Conservation (phyloP, 1,284 basidiomycete genomes). For the Microbotryomycetes sp. region DNA sequence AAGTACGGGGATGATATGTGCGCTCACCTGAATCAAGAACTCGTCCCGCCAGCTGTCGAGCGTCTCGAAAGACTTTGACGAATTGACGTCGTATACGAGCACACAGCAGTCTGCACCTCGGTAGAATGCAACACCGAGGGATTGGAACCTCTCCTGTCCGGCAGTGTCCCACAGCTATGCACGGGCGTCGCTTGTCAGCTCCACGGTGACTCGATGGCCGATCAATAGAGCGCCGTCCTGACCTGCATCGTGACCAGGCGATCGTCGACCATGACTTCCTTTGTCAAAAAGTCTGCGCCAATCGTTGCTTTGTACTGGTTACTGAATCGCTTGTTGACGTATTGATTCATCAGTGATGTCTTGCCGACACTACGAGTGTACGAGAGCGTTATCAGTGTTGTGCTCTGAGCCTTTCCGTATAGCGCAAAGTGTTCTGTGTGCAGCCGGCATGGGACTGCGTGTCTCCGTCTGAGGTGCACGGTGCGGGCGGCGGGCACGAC, state of each 20-base stretch:
- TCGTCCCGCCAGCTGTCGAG: slow-evolving; percentile 96
- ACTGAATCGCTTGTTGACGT: slow-evolving; percentile 99
- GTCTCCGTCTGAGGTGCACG: not conserved
- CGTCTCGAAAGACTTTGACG: slow-evolving; percentile 95
- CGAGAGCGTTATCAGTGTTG: not conserved
- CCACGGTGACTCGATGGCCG: no score
- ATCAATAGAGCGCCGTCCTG: no score
- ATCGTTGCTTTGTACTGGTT: slow-evolving; percentile 97
- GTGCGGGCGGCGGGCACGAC: not conserved
- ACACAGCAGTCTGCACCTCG: slow-evolving; percentile 99
- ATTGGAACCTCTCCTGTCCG: slow-evolving; percentile 98
- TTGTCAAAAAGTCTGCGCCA: slow-evolving; percentile 61
- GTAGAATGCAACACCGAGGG: slow-evolving; percentile 96
- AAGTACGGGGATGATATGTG: no score
- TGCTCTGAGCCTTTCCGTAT: no score
- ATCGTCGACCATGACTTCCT: slow-evolving; percentile 98
- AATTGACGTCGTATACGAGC: slow-evolving; percentile 98
- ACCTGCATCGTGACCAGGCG: slow-evolving; percentile 98
- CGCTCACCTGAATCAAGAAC: slow-evolving; percentile 76
- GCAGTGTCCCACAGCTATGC: slow-evolving; percentile 95
- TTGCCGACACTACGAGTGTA: slow-evolving; percentile 76
- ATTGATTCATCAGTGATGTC: slow-evolving; percentile 99
- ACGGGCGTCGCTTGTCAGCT: not conserved
- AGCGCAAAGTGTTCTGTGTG: not conserved
- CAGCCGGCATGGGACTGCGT: not conserved